Conservation (phyloP, 2,329 filamentous ascomycete genomes). For the Penicillium sclerotigenum region DNA sequence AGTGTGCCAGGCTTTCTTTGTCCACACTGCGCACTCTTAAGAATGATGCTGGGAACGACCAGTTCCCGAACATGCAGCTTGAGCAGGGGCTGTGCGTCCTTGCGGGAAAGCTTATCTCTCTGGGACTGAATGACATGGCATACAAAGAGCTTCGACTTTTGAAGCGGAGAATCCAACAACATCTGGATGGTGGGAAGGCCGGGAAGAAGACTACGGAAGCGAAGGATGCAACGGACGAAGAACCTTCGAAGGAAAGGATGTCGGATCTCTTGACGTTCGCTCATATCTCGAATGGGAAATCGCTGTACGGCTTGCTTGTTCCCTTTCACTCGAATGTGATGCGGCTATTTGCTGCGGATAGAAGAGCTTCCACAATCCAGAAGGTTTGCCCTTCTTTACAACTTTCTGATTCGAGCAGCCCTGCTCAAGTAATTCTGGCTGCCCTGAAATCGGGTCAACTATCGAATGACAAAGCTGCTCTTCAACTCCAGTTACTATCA, state of each 20-base stretch:
- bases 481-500: slow-evolving; percentile 46
- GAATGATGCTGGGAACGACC: slow-evolving; percentile 24
- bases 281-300: slow-evolving; percentile 26
- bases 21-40: slow-evolving; percentile 38
- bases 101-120: slow-evolving; percentile 40
- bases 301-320: slow-evolving; percentile 34
- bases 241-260: slow-evolving; percentile 34
- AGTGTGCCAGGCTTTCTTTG: slow-evolving; percentile 42
- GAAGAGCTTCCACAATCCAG: slow-evolving; percentile 31
- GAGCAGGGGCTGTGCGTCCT: slow-evolving; percentile 45
- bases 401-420: slow-evolving; percentile 37
- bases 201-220: slow-evolving; percentile 17
- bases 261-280: slow-evolving; percentile 38
- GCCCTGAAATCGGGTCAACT: slow-evolving; percentile 39
- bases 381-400: slow-evolving; percentile 33
- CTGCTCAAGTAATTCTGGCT: slow-evolving; percentile 38
- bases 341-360: slow-evolving; percentile 37
- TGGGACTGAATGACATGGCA: slow-evolving; percentile 42
- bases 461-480: slow-evolving; percentile 39
- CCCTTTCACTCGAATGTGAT: slow-evolving; percentile 43
- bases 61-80: slow-evolving; percentile 38
- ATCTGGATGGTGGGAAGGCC: slow-evolving; percentile 24
- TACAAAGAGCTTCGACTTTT: slow-evolving; percentile 41
- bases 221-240: slow-evolving; percentile 25
- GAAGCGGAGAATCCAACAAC: slow-evolving; percentile 37